Evolutionary conservation across 257 asterid species (phyloP).

Genomic region (Nicotiana tabacum): DNA sequence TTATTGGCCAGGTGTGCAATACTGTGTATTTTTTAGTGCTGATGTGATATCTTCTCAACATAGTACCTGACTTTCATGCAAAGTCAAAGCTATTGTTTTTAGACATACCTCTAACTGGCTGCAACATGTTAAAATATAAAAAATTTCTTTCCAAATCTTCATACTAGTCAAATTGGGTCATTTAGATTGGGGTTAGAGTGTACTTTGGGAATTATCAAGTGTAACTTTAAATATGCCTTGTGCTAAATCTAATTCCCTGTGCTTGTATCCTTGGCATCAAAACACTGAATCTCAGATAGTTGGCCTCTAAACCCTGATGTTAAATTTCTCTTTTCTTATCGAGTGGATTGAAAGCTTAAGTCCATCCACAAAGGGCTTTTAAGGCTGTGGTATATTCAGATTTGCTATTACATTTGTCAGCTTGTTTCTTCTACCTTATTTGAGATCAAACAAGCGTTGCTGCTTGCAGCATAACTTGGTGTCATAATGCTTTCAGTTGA

Average conservation of each 20-base stretch:
- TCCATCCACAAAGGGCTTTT: background rate
- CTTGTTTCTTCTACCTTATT: slow-evolving; percentile 3
- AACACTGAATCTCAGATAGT: background rate
- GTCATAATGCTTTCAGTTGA: background rate
- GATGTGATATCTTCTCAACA: background rate
- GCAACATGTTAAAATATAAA: background rate
- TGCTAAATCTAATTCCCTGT: background rate
- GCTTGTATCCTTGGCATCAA: background rate
- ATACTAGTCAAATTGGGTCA: background rate
- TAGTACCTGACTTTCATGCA: background rate
- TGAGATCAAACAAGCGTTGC: background rate
- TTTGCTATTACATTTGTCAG: background rate
- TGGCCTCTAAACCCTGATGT: background rate
- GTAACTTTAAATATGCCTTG: background rate
- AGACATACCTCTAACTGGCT: background rate
- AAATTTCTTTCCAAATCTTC: background rate
- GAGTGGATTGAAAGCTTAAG: background rate
- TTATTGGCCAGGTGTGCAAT: background rate
- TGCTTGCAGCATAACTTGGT: background rate
- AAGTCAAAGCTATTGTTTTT: background rate
- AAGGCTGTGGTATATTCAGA: background rate
- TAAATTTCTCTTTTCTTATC: background rate
- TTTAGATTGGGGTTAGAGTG: background rate
- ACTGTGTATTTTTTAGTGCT: background rate
- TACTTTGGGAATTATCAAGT: background rate